Percentiles rank a stretch among this genome's conserved stretches.
Evolutionary conservation across 768 basidiomycete genomes (phyloP).

Genomic region (Suillus weaverae): DNA sequence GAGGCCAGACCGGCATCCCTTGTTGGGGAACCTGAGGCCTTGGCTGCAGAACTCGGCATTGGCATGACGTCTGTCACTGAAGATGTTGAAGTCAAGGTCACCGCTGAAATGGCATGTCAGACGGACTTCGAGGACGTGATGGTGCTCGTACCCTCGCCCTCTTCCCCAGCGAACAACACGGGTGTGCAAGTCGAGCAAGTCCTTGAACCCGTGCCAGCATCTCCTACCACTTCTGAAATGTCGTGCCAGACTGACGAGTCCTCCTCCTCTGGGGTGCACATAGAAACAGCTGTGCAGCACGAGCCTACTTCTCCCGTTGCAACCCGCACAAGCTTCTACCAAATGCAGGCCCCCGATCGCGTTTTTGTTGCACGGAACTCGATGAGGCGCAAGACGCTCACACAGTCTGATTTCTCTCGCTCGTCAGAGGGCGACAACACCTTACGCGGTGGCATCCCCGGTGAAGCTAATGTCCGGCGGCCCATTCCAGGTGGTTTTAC

Average conservation of each 20-base stretch:
- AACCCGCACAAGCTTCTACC: constrained; percentile 34
- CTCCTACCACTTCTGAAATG: constrained; percentile 32
- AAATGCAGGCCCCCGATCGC: constrained; percentile 26
- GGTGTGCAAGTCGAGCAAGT: constrained; percentile 43
- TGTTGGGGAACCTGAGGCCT: constrained; percentile 69
- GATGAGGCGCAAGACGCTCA: constrained; percentile 44
- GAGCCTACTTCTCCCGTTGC: constrained; percentile 28
- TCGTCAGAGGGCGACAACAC: constrained; percentile 39
- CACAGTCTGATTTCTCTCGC: constrained; percentile 43
- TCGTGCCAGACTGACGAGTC: constrained; percentile 51
- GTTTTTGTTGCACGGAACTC: constrained; percentile 21
- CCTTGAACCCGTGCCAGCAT: constrained; percentile 16
- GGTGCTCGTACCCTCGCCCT: constrained; percentile 27
- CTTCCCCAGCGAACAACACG: constrained; percentile 35
- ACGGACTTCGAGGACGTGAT: constrained; percentile 48
- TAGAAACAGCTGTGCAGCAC: constrained; percentile 55
- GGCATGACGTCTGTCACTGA: constrained; percentile 45
- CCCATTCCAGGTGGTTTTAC: constrained; percentile 23
- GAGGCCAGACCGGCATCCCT: constrained; percentile 70
- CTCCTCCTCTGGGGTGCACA: constrained; percentile 25
- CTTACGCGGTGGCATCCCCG: constrained; percentile 32
- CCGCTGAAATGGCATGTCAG: constrained; percentile 65
- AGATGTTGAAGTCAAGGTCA: constrained; percentile 40
- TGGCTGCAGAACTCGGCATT: constrained; percentile 64
- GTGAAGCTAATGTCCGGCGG: not conserved